Conservation (phyloP, 345 rosid species). For the Aquilaria yunnanensis region DNA sequence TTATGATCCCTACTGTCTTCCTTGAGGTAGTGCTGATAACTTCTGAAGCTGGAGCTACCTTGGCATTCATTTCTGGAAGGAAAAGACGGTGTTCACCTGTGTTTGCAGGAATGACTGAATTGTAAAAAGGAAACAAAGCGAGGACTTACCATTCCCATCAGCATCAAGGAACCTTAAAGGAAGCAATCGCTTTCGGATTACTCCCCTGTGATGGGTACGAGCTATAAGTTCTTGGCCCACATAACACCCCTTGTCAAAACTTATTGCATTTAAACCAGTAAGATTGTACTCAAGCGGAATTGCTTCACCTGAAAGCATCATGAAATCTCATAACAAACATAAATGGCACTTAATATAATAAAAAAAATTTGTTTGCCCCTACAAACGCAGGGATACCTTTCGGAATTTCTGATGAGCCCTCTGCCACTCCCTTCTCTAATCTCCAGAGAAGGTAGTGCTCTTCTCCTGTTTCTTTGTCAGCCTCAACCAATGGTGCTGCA, state of each 20-base stretch:
- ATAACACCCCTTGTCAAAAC: slow-evolving; percentile 93
- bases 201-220: slow-evolving; percentile 87
- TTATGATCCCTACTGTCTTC: slow-evolving; percentile 72
- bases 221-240: slow-evolving; percentile 96
- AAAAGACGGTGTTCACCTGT: neutral
- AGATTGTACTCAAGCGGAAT: slow-evolving; percentile 88
- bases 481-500: slow-evolving; percentile 84
- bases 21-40: slow-evolving; percentile 46
- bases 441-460: slow-evolving; percentile 64
- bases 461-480: slow-evolving; percentile 74
- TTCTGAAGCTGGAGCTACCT: slow-evolving; percentile 59
- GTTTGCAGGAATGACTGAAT: neutral
- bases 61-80: slow-evolving; percentile 45
- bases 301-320: slow-evolving; percentile 60
- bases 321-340: neutral
- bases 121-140: neutral
- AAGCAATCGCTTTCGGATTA: slow-evolving; percentile 74
- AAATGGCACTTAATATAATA: neutral
- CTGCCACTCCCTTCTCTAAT: slow-evolving; percentile 79
- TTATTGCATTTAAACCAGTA: slow-evolving; percentile 80
- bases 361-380: neutral
- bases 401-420: slow-evolving; percentile 83
- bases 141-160: slow-evolving; percentile 47
- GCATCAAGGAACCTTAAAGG: slow-evolving; percentile 57
- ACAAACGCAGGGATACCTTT: slow-evolving; percentile 43